phyloP scores from a whole-genome alignment of 352 stramenopile species.

The Globisporangium cederbergense region DNA sequence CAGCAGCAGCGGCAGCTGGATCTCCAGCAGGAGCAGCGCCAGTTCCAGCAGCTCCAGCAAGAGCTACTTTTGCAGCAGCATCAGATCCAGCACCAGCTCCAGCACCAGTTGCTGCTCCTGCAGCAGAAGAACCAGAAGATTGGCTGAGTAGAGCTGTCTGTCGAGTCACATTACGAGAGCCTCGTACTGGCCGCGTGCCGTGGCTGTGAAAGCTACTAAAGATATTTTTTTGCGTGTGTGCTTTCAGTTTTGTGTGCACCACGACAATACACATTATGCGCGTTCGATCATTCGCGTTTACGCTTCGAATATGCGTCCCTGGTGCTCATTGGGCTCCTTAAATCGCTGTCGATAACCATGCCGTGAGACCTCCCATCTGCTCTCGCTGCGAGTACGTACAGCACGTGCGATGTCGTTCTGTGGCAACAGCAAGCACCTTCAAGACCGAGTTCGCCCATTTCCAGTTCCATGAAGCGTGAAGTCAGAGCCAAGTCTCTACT shows the following conservation, averaged over 20 bases:
- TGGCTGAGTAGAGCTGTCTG: neutral
- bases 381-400: too few relatives aligned
- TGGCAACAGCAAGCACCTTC: too few relatives aligned
- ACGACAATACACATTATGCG: too few relatives aligned
- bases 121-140: neutral
- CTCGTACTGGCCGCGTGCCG: neutral
- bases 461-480: neutral
- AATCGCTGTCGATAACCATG: too few relatives aligned
- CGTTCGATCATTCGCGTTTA: too few relatives aligned
- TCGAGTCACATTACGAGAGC: neutral
- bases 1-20: neutral
- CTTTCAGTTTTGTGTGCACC: neutral
- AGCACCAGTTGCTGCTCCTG: neutral
- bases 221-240: neutral
- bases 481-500: neutral
- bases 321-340: too few relatives aligned
- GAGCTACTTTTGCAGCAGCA: neutral
- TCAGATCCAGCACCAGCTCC: constrained; percentile 1
- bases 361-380: too few relatives aligned
- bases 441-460: too few relatives aligned
- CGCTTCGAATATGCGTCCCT: too few relatives aligned
- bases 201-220: neutral
- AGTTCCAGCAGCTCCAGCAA: constrained; percentile 2
- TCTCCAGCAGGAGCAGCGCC: neutral
- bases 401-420: too few relatives aligned